A percentile compares a stretch with the other conserved stretches of the same genome.
Conservation (phyloP, 345 rosid genomes). For the Populus simonii region DNA sequence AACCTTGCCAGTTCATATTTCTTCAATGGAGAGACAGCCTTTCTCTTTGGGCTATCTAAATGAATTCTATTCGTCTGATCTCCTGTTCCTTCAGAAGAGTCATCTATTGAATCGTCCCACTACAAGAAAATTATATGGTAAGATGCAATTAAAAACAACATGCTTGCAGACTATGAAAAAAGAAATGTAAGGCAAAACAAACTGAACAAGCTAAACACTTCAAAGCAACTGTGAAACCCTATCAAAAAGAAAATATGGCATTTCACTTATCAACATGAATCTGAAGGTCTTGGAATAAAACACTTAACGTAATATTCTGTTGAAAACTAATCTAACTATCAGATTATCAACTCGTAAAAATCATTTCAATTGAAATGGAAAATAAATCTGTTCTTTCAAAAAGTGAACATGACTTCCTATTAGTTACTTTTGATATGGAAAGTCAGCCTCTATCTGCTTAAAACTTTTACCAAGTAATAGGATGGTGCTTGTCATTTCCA, state of each 20-base stretch:
- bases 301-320: not conserved
- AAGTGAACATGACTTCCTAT: not conserved
- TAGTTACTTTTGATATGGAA: not conserved
- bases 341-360: not conserved
- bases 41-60: conserved; percentile 22
- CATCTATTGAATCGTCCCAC: conserved; percentile 54
- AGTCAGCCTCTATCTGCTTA: not conserved
- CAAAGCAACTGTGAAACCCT: not conserved
- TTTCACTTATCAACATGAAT: not conserved
- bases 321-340: not conserved
- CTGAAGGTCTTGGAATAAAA: not conserved
- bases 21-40: conserved; percentile 30
- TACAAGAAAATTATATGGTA: conserved; percentile 13
- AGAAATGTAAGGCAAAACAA: not conserved
- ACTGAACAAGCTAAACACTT: not conserved
- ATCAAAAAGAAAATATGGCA: not conserved
- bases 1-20: conserved; percentile 10
- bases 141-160: not conserved
- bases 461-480: not conserved
- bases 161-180: not conserved
- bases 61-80: not conserved
- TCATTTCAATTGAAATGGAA: not conserved
- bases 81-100: conserved; percentile 24
- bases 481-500: not conserved
- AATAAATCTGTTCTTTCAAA: not conserved